Percentiles rank a stretch among this genome's conserved stretches.
Evolutionary conservation across 2,329 filamentous ascomycete species (phyloP).

Genomic region (Cytospora piceicola): DNA sequence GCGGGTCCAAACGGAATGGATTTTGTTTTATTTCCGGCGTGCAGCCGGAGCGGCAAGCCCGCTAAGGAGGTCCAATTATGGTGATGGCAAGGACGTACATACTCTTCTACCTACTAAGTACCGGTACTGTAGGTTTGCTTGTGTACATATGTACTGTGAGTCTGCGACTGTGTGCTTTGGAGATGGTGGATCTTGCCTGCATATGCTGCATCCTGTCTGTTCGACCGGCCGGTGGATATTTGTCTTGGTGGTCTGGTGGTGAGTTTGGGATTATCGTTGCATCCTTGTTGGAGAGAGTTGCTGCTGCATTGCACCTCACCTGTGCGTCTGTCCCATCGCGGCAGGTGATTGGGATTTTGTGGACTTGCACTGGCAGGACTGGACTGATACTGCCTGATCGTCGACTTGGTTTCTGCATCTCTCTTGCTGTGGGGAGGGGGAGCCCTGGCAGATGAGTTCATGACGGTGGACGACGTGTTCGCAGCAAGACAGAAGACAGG

Average conservation of each 20-base stretch:
- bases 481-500: background rate
- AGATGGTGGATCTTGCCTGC: conserved; percentile 1
- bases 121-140: no score
- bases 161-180: background rate
- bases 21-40: background rate
- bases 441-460: background rate
- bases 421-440: background rate
- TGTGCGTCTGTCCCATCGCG: background rate
- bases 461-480: background rate
- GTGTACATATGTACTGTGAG: background rate
- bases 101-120: no score
- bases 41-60: background rate
- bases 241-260: background rate
- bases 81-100: background rate
- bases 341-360: background rate
- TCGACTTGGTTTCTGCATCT: background rate
- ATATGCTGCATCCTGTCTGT: background rate
- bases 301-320: background rate
- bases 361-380: background rate
- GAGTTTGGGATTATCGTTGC: background rate
- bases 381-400: background rate
- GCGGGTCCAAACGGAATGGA: background rate
- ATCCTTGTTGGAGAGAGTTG: background rate
- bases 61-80: background rate
- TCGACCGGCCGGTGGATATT: background rate